Evolutionary conservation across 1,139 yeast species (phyloP), one percentile per base, ranked within the genome.

Genomic region (Insectozyma bohioensis): DNA sequence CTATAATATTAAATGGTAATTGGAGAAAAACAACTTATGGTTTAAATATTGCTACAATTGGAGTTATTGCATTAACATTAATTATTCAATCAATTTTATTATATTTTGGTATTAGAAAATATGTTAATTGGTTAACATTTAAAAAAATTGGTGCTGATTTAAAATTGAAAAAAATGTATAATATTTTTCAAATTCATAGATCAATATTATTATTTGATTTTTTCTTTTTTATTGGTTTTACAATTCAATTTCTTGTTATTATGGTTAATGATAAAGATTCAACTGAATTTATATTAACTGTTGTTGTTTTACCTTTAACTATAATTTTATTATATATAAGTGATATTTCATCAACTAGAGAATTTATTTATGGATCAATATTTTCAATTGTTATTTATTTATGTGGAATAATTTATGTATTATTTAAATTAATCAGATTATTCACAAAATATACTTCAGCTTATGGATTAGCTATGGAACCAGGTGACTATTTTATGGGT

Each of bases 211-310:
- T 70, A 30, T 68, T 70, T 43, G 74, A 67, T 42, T 66, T 72
- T 35, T 72, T 70, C 59, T 72, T 71, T 54, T 72, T 74, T 41
- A 50, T 73, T 27, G 80, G 78, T 1, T 75, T 74, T 49, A 72
- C 79, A 1, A 62, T 74, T 22, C 80, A 75, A 48, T 75, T 73
- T 44, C 51, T 70, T 20, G 75, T 72, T 24, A 71, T 75, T 35
- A 71, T 74, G 57, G 56, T 72, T 20, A 38, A 47, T 18, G 54
- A 68, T 34, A 58, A 56, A 31, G 48, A 52, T 13, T 72, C 73
- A 8, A 58, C 58, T 10, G 80, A 75, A 46, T 75, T 74, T 45
- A 72, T 63, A 3, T 55, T 75, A 27, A 75, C 80, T 0, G 59
- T 73, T 12, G 59, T 67, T 19, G 76, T 73, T 30, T 56, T 74